Base-by-base conservation (phyloP, 192 early-diverging fungal genomes). In the Gigaspora rosea region DNA sequence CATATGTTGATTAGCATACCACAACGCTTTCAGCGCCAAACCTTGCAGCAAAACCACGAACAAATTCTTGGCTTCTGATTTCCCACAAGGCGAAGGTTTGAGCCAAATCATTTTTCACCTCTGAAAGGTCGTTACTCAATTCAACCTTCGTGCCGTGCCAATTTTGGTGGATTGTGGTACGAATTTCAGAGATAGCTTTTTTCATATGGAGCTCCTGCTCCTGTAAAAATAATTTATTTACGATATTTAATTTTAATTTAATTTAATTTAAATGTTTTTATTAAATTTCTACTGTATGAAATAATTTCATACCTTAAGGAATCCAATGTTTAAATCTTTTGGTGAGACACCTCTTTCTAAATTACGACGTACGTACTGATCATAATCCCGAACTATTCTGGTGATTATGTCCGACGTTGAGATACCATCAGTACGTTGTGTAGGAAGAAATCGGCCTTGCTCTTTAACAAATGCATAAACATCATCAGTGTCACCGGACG, bases 361-460 rank as follows among this genome's bases (percentile, higher is more conserved):
- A 81, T 95, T 95, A 62, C 94, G 87, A 76, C 92, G 85, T 69
- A 95, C 81, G 78, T 94, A 95, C 78, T 90, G 84, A 83, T 95
- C 94, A 79, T 95, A 95, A 77, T 95, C 92, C 64, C 90, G 87
- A 18, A 95, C 91, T 77, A 95, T 95, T 13, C 94, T 89, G 4
- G 92, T 95, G 71, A 95, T 95, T 46, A 95, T 78, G 69, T 95
- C 94, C 0, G 92, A 93, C 0, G 94, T 95, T 16, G 92, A 92
- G 0, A 94, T 85, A 57, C 92, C 92, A 50, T 93, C 94, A n/a
- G 94, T 94, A 67, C 94, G 88, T 80, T 91, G 84, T 1, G 90
- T 93, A 8, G 90, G 88, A 33, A 88, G 75, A 71, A 91, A 91
- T 16, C 66, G 77, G 2, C 90, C 94, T 78, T 91, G 91, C 4